These are phyloP conservation scores for Scenedesmus sp. DNA, from an alignment of 163 green algal genomes.

Conservation along the genomic window DNA sequence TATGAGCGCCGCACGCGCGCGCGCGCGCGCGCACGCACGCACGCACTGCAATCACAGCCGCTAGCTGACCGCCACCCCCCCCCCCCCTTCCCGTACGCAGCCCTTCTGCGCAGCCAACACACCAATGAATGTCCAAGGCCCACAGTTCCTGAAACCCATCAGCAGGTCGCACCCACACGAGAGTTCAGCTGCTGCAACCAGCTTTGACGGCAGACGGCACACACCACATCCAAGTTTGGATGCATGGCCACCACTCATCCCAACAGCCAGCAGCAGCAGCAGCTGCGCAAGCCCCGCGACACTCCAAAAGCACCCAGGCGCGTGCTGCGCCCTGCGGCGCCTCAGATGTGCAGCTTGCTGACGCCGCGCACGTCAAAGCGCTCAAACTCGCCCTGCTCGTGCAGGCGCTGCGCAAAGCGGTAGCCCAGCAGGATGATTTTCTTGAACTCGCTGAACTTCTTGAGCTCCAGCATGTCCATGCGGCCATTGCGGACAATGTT, in stretches of 20 bases:
- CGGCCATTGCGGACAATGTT: conserved; percentile 50
- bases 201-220: not conserved
- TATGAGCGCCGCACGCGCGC: not conserved
- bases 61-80: not conserved
- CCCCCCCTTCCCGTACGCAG: not conserved
- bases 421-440: conserved; percentile 54
- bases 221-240: conserved; percentile 8
- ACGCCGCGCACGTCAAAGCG: conserved; percentile 30
- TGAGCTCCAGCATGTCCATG: conserved; percentile 77
- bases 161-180: not conserved
- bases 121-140: not conserved
- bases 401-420: conserved; percentile 44
- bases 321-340: not conserved
- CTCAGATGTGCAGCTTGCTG: not conserved
- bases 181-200: not conserved
- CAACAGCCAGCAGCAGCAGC: not conserved
- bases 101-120: not conserved
- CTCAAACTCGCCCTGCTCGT: conserved; percentile 45
- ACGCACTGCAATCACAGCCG: not conserved
- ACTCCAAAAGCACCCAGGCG: not conserved
- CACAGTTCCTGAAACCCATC: not conserved
- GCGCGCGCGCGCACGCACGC: too few relatives aligned
- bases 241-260: not conserved
- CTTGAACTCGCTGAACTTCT: conserved; percentile 56
- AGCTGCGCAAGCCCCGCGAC: not conserved